A percentile compares a stretch with the other conserved stretches of the same genome.
Conservation (phyloP, 805 yeast species). For the Candida tibetensis region DNA sequence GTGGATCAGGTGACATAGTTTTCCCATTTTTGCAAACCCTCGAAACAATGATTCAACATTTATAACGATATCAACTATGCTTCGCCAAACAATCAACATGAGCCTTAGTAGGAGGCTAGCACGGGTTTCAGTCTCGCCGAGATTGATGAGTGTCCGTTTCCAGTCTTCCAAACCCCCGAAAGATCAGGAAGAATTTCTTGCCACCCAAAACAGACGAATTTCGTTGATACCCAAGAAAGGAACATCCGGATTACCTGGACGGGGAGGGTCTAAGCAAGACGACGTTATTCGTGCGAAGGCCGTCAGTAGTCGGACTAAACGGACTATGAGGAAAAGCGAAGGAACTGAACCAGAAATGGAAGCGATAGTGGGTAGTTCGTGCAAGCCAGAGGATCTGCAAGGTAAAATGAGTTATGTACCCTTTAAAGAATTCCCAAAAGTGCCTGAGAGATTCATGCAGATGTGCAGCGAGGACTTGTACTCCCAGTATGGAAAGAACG, state of each 20-base stretch:
- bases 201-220: conserved; percentile 2
- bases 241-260: not conserved
- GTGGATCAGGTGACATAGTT: no score
- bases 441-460: conserved; percentile 18
- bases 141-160: conserved; percentile 6
- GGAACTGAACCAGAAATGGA: not conserved
- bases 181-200: conserved; percentile 6
- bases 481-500: conserved; percentile 8
- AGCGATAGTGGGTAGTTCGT: not conserved
- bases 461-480: conserved; percentile 19
- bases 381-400: not conserved
- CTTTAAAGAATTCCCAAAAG: conserved; percentile 31
- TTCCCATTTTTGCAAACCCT: no score
- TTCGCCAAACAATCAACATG: no score
- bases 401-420: conserved; percentile 20
- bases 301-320: not conserved
- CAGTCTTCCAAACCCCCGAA: conserved; percentile 15
- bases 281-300: not conserved
- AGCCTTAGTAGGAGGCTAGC: no score
- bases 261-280: not conserved
- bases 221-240: conserved; percentile 3
- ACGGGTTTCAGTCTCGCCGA: no score
- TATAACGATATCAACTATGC: no score
- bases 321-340: not conserved
- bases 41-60: no score